Evolutionary conservation across 1,139 yeast species (phyloP), one percentile per base, ranked within the genome.

Genomic region (Kurtzmaniella quercitrusa): DNA sequence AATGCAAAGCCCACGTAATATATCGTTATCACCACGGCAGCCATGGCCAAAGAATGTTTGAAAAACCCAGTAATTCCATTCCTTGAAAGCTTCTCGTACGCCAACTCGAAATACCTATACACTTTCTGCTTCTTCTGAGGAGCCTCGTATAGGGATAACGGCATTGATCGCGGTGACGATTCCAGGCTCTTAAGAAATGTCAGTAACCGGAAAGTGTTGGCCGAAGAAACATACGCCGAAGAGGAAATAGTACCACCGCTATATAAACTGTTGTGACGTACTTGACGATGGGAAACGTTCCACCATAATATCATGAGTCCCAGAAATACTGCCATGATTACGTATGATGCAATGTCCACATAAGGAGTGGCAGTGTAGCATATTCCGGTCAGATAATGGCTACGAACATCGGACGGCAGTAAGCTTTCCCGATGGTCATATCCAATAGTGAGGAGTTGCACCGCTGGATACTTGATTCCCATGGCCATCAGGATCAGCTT

Each of bases 401-500:
- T 62, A 15, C 48, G 49, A 10, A 52, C 43, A 6, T 48, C 34
- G 12, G 39, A 29, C 24, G 55, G 56, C 2, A 53, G 40, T 51
- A 68, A 63, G 2, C n/a, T 6, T 11, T 36, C 38, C 14, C 25
- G 16, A n/a, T 36, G 23, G n/a, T 34, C 34, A 11, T 21, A 27
- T 3, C 39, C 39, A 11, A 44, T 21, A 0, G 79, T 58, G 8
- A 79, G 55, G 37, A 78, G 51, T 52, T 78, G 81, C 2, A 78
- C 79, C 0, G 81, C 83, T 0, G 84, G 84, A 38, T 61, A 60
- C 43, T 60, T 55, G 29, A 76, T 75, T 1, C 83, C 82, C 82
- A 77, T 78, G 21, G 83, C 82, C 81, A 79, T 75, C 39, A 80
- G 73, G 9, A 78, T 71, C 19, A 82, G 75, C 52, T 78, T 78